phyloP scores from a whole-genome alignment of 208 protist species.

The Leishmania lainsoni region DNA sequence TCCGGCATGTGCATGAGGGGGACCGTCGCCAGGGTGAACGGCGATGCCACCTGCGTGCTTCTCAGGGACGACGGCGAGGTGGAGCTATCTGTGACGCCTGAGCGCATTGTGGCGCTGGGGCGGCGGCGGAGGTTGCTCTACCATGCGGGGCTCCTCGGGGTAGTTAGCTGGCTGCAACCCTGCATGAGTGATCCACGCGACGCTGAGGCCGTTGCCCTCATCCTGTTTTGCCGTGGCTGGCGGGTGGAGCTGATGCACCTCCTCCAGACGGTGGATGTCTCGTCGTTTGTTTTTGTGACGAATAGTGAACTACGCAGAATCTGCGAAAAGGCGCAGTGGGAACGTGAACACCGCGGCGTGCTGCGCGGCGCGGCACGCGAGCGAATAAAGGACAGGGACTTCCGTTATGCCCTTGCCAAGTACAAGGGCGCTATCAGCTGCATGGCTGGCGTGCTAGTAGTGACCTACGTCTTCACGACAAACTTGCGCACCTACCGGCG shows the following conservation, averaged over 20 bases:
- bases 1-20: conserved; percentile 60
- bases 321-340: conserved; percentile 68
- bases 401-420: conserved; percentile 60
- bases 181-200: conserved; percentile 64
- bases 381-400: conserved; percentile 61
- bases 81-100: conserved; percentile 69
- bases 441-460: conserved; percentile 50
- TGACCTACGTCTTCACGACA: conserved; percentile 59
- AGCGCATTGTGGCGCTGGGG: conserved; percentile 56
- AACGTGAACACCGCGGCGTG: conserved; percentile 59
- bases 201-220: conserved; percentile 61
- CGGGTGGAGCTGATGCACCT: conserved; percentile 76
- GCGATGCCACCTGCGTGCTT: conserved; percentile 78
- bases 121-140: conserved; percentile 47
- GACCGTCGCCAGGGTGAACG: conserved; percentile 75
- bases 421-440: conserved; percentile 76
- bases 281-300: conserved; percentile 43
- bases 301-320: conserved; percentile 41
- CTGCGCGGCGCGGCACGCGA: conserved; percentile 46
- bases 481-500: conserved; percentile 55
- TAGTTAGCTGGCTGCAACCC: conserved; percentile 77
- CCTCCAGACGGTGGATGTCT: conserved; percentile 75
- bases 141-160: conserved; percentile 65
- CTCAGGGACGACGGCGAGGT: conserved; percentile 82
- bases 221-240: conserved; percentile 84